phyloP scores from a whole-genome alignment of 257 asterid genomes.

The Mitragyna speciosa region DNA sequence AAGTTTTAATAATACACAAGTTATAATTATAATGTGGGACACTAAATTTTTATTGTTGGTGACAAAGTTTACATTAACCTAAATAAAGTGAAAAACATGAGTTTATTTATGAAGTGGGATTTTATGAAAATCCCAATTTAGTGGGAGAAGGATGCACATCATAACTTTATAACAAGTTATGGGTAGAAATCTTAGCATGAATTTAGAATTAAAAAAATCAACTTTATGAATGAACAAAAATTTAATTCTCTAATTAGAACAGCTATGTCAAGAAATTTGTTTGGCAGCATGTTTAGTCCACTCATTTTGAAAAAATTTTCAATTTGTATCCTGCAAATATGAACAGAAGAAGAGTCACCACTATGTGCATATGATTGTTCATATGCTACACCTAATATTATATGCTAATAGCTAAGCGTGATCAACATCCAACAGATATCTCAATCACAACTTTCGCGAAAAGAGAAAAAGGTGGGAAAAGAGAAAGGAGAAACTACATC shows the following conservation, averaged over 20 bases:
- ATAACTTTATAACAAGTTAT: neutral
- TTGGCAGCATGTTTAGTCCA: neutral
- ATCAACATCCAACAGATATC: slow-evolving; percentile 1
- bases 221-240: neutral
- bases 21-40: neutral
- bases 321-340: neutral
- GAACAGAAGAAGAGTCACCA: neutral
- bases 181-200: neutral
- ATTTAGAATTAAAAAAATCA: neutral
- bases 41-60: neutral
- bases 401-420: neutral
- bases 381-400: neutral
- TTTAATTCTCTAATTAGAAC: neutral
- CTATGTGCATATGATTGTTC: neutral
- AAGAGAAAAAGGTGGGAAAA: slow-evolving; percentile 38
- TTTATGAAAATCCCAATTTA: neutral
- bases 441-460: slow-evolving; percentile 46
- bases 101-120: neutral
- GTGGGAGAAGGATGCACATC: too few relatives aligned
- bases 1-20: slow-evolving; percentile 19
- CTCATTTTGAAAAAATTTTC: neutral
- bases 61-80: neutral
- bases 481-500: slow-evolving; percentile 33
- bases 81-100: neutral
- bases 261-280: neutral